Conservation (phyloP, 805 yeast species). For the Candida hispaniensis region DNA sequence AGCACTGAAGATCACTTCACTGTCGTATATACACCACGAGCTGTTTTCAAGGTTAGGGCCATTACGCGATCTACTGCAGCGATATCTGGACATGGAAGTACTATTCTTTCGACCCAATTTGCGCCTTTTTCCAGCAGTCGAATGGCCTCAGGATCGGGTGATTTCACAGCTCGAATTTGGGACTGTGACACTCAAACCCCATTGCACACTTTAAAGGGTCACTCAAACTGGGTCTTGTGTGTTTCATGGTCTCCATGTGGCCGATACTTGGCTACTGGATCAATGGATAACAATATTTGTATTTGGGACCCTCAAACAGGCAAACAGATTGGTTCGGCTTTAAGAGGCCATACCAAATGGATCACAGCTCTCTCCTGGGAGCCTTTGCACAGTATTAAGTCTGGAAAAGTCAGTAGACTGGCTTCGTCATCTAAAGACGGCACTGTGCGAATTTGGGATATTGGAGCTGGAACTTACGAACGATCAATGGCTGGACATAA, state of each 20-base stretch:
- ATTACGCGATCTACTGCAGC: constrained; percentile 87
- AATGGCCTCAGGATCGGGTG: constrained; percentile 95
- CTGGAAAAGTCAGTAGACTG: constrained; percentile 49
- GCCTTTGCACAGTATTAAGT: constrained; percentile 69
- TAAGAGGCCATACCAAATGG: constrained; percentile 82
- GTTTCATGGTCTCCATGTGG: constrained; percentile 92
- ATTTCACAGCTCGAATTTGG: constrained; percentile 92
- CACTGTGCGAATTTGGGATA: constrained; percentile 82
- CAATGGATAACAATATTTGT: constrained; percentile 84
- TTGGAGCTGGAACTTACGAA: constrained; percentile 51
- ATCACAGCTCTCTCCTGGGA: constrained; percentile 88
- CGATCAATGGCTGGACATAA: constrained; percentile 79
- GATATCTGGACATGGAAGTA: constrained; percentile 90
- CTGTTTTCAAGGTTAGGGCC: constrained; percentile 85
- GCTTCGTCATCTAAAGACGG: constrained; percentile 90
- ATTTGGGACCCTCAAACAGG: constrained; percentile 80
- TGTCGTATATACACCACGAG: constrained; percentile 84
- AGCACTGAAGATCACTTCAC: constrained; percentile 91
- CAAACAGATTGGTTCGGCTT: constrained; percentile 56
- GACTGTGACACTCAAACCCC: constrained; percentile 95
- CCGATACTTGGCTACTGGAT: constrained; percentile 82
- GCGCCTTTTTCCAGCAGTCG: constrained; percentile 80
- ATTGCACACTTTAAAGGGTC: constrained; percentile 67
- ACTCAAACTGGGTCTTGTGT: constrained; percentile 86
- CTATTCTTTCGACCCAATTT: constrained; percentile 83